Base-by-base conservation (phyloP, 306 rosid genomes). In the Carpinus viminea region DNA sequence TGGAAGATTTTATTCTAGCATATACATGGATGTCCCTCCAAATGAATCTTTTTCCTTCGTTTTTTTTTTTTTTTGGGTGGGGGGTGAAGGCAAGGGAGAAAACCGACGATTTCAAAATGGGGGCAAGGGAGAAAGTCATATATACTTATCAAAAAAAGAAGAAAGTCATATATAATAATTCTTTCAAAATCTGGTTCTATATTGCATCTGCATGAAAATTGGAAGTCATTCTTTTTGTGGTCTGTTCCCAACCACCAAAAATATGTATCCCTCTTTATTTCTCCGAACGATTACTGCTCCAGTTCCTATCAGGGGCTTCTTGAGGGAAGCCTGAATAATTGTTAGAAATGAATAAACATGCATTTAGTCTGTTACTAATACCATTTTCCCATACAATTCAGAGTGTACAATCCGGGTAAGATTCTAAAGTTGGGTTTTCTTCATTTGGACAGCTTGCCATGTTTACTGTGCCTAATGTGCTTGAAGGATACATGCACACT, bases 401-500 rank as follows among this genome's bases (percentile, higher is more conserved):
- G 78, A 59, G 45, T 72, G 71, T 50, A 65, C 84, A 48, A 41
- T 65, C 69, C 53, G 41, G 77, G 68, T 70, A 73, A 69, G 66
- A 83, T 74, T 68, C 84, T 82, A 59, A 41, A 77, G 72, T 11
- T 15, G 78, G 59, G 70, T 79, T 72, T 78, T 47, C 81, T 73
- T 52, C 74, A 24, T 79, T 52, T 82, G 81, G 69, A 86, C 97
- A 95, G 99, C 79, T 89, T 92, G 90, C 99, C 99, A 75, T 95
- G 99, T 80, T 83, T 95, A 12, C 81, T 92, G 80, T 95, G 98
- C 83, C 50, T 91, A 80, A 72, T 78, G 88, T 95, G 99, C 97
- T 73, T 92, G 84, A 92, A 90, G 85, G 99, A 95, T 83, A 95
- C 99, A 16, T 95, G 95, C 88, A 95, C 93, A 17, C 70, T 91